Base-by-base conservation (phyloP, 441 rosid species). In the Adansonia madagascariensis region DNA sequence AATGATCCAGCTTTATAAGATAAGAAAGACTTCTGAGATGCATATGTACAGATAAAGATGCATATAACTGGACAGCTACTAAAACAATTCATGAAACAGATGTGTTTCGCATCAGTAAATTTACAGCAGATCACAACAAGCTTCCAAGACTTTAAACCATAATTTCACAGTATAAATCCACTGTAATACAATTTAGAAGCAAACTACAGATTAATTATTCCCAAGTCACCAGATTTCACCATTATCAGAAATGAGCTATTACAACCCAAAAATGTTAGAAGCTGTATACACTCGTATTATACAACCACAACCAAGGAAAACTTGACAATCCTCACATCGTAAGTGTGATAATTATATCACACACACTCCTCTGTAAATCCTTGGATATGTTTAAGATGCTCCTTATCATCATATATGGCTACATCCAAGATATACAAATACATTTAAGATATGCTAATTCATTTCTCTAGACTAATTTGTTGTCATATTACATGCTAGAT, bases 1-100 rank as follows among this genome's bases (percentile, higher is more conserved):
- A 57, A 8, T 56, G 31, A 18, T 50, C 24, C 20, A 43, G 41
- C 56, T 59, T 59, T 12, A 22, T 72, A 14, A 39, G 18, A 59
- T 43, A 43, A 73, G 66, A 59, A 72, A 8, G 41, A 35, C 17
- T 15, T 17, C 60, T 66, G 31, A 52, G 1, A 35, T 35, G 68
- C 47, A 39, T 39, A 62, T 62, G 68, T 63, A 14, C n/a, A 31
- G 67, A 62, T 5, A 64, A 35, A 52, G 11, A 69, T 24, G 73
- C 59, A 49, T 14, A 18, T 18, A 47, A 44, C 12, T 0, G 3
- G 71, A 27, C 43, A 62, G 39, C 31, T 60, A 11, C 39, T 24
- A 24, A 60, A 60, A 12, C 11, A 60, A 60, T 24, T 60, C 65
- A 10, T 6, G 14, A 60, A 60, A 60, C 41, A 60, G 24, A 60